Base-by-base conservation (phyloP, 139 green algal genomes). In the Picocystis salinarum region DNA sequence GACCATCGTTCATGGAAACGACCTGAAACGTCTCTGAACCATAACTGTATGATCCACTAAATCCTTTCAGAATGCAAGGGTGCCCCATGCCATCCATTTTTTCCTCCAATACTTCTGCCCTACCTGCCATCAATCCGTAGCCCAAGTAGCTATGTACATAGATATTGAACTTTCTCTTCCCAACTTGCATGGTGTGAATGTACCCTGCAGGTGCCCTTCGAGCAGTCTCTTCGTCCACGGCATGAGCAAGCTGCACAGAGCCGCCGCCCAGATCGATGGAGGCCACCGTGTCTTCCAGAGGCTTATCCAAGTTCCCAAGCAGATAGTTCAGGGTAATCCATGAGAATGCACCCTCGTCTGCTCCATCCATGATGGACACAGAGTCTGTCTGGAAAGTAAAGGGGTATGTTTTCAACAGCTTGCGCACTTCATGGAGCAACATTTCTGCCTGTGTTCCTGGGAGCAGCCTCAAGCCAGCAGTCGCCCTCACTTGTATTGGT, bases 311-410 rank as follows among this genome's bases (percentile, higher is more conserved):
- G 29, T 72, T 67, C 23, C 79, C 83, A 33, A 96, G 67, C 39
- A 96, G 58, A 70, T 94, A 96, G 61, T 99, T 99, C 12, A 96
- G 66, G 3, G 87, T 93, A 19, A 99, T 70, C 88, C 88, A 99
- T 2, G 77, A 80, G 58, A 88, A 99, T 0, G 75, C 89, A 19
- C 88, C 88, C 61, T 96, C 85, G 33, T 93, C 75, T 40, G 76
- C 62, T 15, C 70, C 73, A 40, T 68, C 67, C 30, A 83, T 44
- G 23, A 83, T 75, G 25, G 64, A 71, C 13, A 83, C 73, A 30
- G 58, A 52, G 6, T 62, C 52, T 1, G 58, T 30, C 5, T 61
- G 34, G 29, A 69, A 55, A 22, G 58, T 37, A 60, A 94, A 96
- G 17, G 73, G 70, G 34, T 70, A 76, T 4, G n/a, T 36, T 22